Evolutionary conservation across 192 early-diverging fungal genomes (phyloP).

Genomic region (Linnemannia elongata): DNA sequence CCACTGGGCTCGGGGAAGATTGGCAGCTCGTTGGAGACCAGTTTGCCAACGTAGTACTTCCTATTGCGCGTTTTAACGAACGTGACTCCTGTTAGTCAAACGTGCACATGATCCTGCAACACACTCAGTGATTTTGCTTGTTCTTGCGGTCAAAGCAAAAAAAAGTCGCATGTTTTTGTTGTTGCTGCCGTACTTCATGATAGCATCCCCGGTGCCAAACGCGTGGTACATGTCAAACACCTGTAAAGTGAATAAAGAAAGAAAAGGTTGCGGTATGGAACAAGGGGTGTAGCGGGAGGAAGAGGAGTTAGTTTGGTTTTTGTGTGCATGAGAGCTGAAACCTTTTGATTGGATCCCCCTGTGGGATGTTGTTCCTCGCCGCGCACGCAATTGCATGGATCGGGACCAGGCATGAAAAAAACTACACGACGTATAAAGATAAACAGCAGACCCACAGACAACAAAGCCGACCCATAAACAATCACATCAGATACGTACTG

Average conservation of each 20-base stretch:
- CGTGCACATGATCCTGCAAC: background rate
- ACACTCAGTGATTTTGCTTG: background rate
- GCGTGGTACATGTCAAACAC: slow-evolving; percentile 64
- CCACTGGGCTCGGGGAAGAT: slow-evolving; percentile 62
- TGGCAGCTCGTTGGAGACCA: slow-evolving; percentile 61
- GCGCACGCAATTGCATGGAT: slow-evolving; percentile 5
- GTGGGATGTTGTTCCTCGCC: background rate
- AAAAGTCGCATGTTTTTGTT: background rate
- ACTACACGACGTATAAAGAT: background rate
- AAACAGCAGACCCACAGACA: background rate
- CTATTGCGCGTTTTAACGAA: slow-evolving; percentile 49
- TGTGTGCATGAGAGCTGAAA: background rate
- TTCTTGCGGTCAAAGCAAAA: background rate
- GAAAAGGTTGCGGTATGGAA: background rate
- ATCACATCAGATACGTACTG: slow-evolving; percentile 53
- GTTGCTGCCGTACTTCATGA: slow-evolving; percentile 52
- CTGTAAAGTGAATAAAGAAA: slow-evolving; percentile 14
- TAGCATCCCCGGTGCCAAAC: slow-evolving; percentile 55
- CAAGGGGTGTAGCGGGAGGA: background rate
- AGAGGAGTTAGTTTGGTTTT: background rate
- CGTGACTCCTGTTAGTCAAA: slow-evolving; percentile 21
- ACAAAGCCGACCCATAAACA: background rate
- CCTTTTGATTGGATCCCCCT: background rate
- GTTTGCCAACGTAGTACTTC: slow-evolving; percentile 61
- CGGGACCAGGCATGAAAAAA: slow-evolving; percentile 3